Evolutionary conservation across 1,284 basidiomycete species (phyloP).

Genomic region (Rhodofomes roseus): DNA sequence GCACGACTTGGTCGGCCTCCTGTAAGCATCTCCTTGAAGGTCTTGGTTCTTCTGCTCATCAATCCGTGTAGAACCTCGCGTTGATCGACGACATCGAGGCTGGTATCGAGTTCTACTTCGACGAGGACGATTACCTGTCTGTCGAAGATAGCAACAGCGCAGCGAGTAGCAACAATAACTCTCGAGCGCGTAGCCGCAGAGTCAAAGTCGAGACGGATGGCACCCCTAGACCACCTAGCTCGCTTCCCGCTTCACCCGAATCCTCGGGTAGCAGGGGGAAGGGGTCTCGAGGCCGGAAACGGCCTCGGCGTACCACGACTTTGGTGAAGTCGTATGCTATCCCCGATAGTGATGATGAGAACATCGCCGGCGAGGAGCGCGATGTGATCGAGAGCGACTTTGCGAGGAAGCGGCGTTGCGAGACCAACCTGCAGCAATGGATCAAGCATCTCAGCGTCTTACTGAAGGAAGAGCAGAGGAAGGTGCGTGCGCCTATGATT

Average conservation of each 20-base stretch:
- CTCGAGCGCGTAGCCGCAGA: constrained; percentile 11
- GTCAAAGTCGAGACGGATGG: constrained; percentile 26
- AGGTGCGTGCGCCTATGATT: constrained; percentile 38
- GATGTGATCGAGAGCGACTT: constrained; percentile 24
- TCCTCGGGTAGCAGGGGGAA: not conserved
- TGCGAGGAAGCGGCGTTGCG: constrained; percentile 36
- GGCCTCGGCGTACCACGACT: constrained; percentile 53
- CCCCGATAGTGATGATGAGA: constrained; percentile 71
- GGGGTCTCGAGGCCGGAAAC: constrained; percentile 26
- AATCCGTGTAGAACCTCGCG: constrained; percentile 33
- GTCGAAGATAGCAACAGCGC: constrained; percentile 20
- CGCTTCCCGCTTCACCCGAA: not conserved
- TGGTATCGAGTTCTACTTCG: constrained; percentile 63
- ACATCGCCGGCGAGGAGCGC: constrained; percentile 37
- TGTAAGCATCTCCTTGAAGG: constrained; percentile 33
- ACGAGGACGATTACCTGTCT: constrained; percentile 60
- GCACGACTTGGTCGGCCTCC: constrained; percentile 55
- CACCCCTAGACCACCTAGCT: constrained; percentile 33
- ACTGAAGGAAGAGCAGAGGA: constrained; percentile 60
- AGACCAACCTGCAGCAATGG: constrained; percentile 61
- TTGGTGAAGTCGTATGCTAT: constrained; percentile 56
- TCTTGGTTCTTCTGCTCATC: not conserved
- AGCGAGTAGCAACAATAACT: constrained; percentile 22
- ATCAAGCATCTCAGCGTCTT: constrained; percentile 56
- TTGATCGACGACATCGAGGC: constrained; percentile 56